Evolutionary conservation across 73 alveolate genomes (phyloP).

Genomic region (Durusdinium trenchii): DNA sequence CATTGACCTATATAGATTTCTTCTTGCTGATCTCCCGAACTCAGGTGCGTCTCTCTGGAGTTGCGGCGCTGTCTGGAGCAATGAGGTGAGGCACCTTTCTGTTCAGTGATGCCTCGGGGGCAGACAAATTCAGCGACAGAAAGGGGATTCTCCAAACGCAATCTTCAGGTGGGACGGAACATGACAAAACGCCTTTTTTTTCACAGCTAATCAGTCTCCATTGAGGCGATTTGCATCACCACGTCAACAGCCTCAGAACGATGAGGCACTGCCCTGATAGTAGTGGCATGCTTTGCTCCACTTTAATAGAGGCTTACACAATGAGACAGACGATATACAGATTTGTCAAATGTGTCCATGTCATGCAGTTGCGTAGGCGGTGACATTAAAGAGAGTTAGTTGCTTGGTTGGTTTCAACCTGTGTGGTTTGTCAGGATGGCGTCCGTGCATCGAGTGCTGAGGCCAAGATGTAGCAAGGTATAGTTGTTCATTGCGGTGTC

Average conservation of each 20-base stretch:
- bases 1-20: no score
- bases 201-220: background rate
- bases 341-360: no score
- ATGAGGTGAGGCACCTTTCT: conserved; percentile 22
- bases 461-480: background rate
- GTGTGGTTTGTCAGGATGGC: background rate
- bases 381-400: no score
- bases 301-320: no score
- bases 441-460: conserved; percentile 35
- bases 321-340: no score
- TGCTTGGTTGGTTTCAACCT: no score
- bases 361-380: no score
- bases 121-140: background rate
- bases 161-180: background rate
- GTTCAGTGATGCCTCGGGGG: background rate
- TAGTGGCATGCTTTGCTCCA: no score
- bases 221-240: conserved; percentile 56
- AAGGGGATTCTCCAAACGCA: background rate
- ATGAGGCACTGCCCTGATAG: background rate
- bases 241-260: background rate
- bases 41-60: conserved; percentile 32
- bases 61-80: conserved; percentile 44
- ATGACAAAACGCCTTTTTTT: background rate
- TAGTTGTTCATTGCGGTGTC: no score
- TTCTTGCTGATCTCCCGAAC: background rate